Conservation (phyloP, 345 rosid genomes). For the Hevea brasiliensis region DNA sequence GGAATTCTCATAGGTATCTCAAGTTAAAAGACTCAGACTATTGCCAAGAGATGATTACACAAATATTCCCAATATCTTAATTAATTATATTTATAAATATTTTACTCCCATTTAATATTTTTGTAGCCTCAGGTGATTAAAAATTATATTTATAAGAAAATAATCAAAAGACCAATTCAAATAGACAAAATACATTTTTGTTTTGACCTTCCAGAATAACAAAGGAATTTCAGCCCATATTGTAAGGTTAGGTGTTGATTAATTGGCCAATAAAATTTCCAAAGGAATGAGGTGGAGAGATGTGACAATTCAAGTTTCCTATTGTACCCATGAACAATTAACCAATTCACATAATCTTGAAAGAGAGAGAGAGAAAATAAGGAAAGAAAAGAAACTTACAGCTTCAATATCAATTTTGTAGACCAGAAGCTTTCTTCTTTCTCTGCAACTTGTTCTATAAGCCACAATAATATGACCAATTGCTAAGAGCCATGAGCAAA, state of each 20-base stretch:
- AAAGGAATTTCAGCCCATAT: constrained; percentile 2
- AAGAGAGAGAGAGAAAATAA: not conserved
- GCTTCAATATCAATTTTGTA: constrained; percentile 97
- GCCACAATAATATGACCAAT: constrained; percentile 75
- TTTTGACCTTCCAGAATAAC: constrained; percentile 33
- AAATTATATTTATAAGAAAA: too few relatives aligned
- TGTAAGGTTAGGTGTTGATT: constrained; percentile 6
- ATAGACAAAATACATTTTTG: too few relatives aligned
- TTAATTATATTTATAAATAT: too few relatives aligned
- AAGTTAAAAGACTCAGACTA: too few relatives aligned
- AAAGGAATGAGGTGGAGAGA: not conserved
- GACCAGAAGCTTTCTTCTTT: constrained; percentile 84
- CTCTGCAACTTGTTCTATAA: constrained; percentile 83
- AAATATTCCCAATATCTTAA: too few relatives aligned
- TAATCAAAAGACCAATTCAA: constrained; percentile 15
- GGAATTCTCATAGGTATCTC: not conserved
- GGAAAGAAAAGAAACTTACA: constrained; percentile 41
- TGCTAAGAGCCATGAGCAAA: constrained; percentile 62
- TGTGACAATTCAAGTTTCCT: constrained; percentile 9
- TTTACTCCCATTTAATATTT: too few relatives aligned
- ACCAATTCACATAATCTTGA: not conserved
- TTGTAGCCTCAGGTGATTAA: too few relatives aligned
- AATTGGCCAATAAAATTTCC: constrained; percentile 7
- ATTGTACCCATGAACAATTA: constrained; percentile 7
- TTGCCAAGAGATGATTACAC: too few relatives aligned